A percentile compares a stretch with the other conserved stretches of the same genome.
Evolutionary conservation across 768 basidiomycete species (phyloP).

Genomic region (Suillus decipiens): DNA sequence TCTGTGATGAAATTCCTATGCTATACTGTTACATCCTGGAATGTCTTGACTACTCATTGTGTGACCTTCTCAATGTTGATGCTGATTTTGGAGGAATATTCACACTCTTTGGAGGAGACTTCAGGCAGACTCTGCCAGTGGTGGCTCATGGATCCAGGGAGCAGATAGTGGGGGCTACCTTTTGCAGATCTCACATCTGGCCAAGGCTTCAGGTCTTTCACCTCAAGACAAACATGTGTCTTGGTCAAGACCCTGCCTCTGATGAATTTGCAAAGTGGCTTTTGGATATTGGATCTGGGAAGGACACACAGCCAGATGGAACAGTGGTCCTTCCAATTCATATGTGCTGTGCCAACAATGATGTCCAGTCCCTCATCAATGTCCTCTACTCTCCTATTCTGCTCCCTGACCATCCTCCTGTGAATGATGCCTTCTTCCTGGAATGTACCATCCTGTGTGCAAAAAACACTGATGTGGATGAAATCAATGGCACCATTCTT

Average conservation of each 20-base stretch:
- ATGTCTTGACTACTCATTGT: slow-evolving; percentile 40
- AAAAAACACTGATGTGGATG: slow-evolving; percentile 33
- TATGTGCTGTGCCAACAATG: slow-evolving; percentile 23
- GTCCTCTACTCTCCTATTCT: slow-evolving; percentile 29
- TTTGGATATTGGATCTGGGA: slow-evolving; percentile 36
- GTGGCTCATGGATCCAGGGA: slow-evolving; percentile 36
- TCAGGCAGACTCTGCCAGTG: slow-evolving; percentile 45
- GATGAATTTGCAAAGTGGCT: slow-evolving; percentile 39
- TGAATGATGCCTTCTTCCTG: slow-evolving; percentile 28
- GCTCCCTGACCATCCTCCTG: slow-evolving; percentile 12
- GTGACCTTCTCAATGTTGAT: slow-evolving; percentile 33
- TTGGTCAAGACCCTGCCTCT: slow-evolving; percentile 31
- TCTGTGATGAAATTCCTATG: slow-evolving; percentile 31
- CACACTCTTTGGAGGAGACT: slow-evolving; percentile 33
- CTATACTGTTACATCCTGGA: slow-evolving; percentile 41
- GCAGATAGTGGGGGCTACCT: slow-evolving; percentile 39
- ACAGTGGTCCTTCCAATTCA: slow-evolving; percentile 26
- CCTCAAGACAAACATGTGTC: slow-evolving; percentile 43
- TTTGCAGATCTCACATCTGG: slow-evolving; percentile 44
- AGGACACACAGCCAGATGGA: slow-evolving; percentile 1
- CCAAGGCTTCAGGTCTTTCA: slow-evolving; percentile 30
- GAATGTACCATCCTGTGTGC: slow-evolving; percentile 33
- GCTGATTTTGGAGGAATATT: slow-evolving; percentile 41
- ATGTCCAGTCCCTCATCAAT: not conserved
- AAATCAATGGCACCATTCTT: slow-evolving; percentile 35